Percentiles rank a stretch among this genome's conserved stretches.
phyloP scores from a whole-genome alignment of 129 eudicot genomes.

The Logfia minima region DNA sequence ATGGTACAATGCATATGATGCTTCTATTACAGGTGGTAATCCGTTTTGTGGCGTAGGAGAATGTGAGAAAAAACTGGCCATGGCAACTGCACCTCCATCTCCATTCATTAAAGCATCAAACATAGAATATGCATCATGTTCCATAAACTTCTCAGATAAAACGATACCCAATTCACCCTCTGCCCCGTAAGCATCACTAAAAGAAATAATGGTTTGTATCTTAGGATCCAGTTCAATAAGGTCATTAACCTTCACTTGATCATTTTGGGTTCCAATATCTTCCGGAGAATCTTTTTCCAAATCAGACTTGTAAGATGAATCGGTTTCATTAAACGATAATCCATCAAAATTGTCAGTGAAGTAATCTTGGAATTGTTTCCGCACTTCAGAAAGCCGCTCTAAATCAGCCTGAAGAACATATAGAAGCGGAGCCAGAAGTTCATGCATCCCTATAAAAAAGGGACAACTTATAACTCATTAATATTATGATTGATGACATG shows the following conservation, averaged over 20 bases:
- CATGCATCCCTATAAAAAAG: slow-evolving; percentile 82
- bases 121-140: slow-evolving; percentile 94
- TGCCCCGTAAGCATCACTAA: slow-evolving; percentile 54
- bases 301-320: slow-evolving; percentile 33
- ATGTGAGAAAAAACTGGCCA: slow-evolving; percentile 78
- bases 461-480: neutral
- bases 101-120: slow-evolving; percentile 94
- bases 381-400: slow-evolving; percentile 66
- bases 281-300: slow-evolving; percentile 53
- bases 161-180: slow-evolving; percentile 69
- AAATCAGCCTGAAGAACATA: slow-evolving; percentile 88
- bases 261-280: slow-evolving; percentile 34
- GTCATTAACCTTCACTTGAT: slow-evolving; percentile 30
- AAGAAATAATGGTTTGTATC: slow-evolving; percentile 53
- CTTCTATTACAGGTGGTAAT: slow-evolving; percentile 84
- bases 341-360: slow-evolving; percentile 91
- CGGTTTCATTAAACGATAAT: slow-evolving; percentile 53
- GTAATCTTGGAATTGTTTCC: slow-evolving; percentile 67
- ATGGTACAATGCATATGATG: slow-evolving; percentile 80
- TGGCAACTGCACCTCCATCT: slow-evolving; percentile 74
- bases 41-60: slow-evolving; percentile 57
- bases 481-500: neutral
- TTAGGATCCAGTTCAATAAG: slow-evolving; percentile 65
- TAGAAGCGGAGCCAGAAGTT: slow-evolving; percentile 85
- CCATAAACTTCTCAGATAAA: slow-evolving; percentile 83